These are phyloP conservation scores for Anthoceros angustus DNA, from an alignment of 225 moss, liverwort and hornwort species.

Conservation along the genomic window DNA sequence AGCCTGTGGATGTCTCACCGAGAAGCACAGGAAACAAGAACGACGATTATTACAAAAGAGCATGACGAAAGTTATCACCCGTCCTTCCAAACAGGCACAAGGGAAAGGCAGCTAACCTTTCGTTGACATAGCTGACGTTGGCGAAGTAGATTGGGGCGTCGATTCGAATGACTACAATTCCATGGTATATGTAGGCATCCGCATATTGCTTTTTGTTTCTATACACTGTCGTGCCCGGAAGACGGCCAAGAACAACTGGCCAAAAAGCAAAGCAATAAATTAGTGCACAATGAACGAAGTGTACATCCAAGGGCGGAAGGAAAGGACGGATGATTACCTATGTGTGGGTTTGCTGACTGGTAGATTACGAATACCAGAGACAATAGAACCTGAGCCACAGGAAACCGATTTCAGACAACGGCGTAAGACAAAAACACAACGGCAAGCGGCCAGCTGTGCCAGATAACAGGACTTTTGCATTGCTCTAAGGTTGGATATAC, in stretches of 20 bases:
- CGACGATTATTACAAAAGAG: not conserved
- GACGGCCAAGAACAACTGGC: slow-evolving; percentile 72
- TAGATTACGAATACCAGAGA: slow-evolving; percentile 92
- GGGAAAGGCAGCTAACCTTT: slow-evolving; percentile 22
- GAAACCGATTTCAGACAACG: not conserved
- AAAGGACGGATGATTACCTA: slow-evolving; percentile 25
- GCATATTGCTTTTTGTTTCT: slow-evolving; percentile 73
- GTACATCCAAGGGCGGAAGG: not conserved
- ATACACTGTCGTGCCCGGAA: slow-evolving; percentile 94
- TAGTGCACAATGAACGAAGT: not conserved
- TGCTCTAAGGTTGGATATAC: not conserved
- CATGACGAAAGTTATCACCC: not conserved
- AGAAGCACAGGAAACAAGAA: slow-evolving; percentile 3
- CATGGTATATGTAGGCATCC: slow-evolving; percentile 85
- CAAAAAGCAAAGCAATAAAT: not conserved
- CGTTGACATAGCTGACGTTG: slow-evolving; percentile 68
- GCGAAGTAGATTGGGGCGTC: slow-evolving; percentile 99
- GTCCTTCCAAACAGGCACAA: slow-evolving; percentile 5
- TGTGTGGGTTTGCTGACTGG: slow-evolving; percentile 93
- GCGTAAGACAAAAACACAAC: not conserved
- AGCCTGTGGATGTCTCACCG: slow-evolving; percentile 23
- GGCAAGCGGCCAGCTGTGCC: not conserved
- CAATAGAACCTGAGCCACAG: slow-evolving; percentile 37
- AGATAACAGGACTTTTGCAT: too few relatives aligned
- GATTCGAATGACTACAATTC: slow-evolving; percentile 78